phyloP scores from a whole-genome alignment of 1,284 basidiomycete species.

The Cystobasidium slooffiae region DNA sequence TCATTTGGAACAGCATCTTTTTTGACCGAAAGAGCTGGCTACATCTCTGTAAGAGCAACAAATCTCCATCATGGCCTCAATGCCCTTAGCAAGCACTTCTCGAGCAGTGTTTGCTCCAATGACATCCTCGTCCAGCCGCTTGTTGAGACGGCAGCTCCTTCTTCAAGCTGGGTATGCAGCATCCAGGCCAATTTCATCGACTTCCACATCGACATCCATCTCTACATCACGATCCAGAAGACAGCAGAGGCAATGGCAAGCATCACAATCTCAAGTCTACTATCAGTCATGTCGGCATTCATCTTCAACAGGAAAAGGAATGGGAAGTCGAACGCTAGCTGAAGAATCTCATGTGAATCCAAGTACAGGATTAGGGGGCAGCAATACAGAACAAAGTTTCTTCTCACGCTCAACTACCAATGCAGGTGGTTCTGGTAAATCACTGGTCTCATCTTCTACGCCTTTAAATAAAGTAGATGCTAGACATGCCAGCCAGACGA shows the following conservation, averaged over 20 bases:
- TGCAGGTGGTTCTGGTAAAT: neutral
- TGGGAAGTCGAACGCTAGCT: slow-evolving; percentile 4
- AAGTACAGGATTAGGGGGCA: slow-evolving; percentile 18
- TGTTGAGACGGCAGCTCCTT: slow-evolving; percentile 14
- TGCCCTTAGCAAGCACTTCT: slow-evolving; percentile 21
- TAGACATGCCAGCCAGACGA: slow-evolving; percentile 1
- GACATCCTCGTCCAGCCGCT: neutral
- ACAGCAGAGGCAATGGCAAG: neutral
- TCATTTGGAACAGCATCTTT: no score
- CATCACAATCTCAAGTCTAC: neutral
- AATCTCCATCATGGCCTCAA: neutral
- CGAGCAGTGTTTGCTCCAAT: slow-evolving; percentile 17
- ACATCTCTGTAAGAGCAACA: neutral
- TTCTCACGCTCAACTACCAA: neutral
- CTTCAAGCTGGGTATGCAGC: slow-evolving; percentile 22
- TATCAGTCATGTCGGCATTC: slow-evolving; percentile 8
- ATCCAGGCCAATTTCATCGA: slow-evolving; percentile 12
- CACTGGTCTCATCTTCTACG: neutral
- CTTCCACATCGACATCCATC: neutral
- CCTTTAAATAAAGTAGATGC: neutral
- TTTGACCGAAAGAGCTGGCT: no score
- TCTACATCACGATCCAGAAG: neutral
- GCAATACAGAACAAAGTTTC: slow-evolving; percentile 5
- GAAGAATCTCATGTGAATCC: slow-evolving; percentile 20
- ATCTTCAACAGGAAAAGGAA: slow-evolving; percentile 23